These are phyloP conservation scores for Lachancea quebecensis DNA, from an alignment of 805 yeast species.

Conservation along the genomic window DNA sequence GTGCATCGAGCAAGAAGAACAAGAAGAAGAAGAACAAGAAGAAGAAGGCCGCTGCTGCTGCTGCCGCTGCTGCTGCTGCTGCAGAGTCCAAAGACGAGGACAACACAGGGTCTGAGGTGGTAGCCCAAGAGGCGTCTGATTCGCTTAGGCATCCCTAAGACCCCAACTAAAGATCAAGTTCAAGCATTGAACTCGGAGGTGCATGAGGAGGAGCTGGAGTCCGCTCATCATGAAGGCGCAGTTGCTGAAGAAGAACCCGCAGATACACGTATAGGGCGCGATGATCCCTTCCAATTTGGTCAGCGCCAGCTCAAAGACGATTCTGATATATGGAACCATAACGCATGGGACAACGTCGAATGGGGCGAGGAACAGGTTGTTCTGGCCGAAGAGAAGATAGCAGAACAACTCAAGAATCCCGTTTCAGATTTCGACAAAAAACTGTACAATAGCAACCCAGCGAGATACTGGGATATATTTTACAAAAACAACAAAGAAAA, in stretches of 20 bases:
- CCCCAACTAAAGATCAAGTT: constrained; percentile 4
- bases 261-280: constrained; percentile 64
- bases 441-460: constrained; percentile 77
- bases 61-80: constrained; percentile 9
- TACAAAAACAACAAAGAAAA: constrained; percentile 86
- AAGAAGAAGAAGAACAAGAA: constrained; percentile 28
- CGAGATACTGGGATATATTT: constrained; percentile 90
- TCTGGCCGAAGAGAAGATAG: constrained; percentile 68
- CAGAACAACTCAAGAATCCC: constrained; percentile 70
- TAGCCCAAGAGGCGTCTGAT: constrained; percentile 10
- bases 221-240: constrained; percentile 2
- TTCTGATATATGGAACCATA: constrained; percentile 82
- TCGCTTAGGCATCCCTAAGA: constrained; percentile 28
- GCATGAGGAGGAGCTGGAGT: constrained; percentile 2
- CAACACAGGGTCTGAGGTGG: neutral
- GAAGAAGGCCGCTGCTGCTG: constrained; percentile 9
- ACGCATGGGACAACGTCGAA: constrained; percentile 94
- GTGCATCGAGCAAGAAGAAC: constrained; percentile 24
- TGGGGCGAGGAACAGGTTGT: constrained; percentile 88
- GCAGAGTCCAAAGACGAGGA: constrained; percentile 11
- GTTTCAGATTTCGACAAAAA: constrained; percentile 83
- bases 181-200: constrained; percentile 2
- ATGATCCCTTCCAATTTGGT: constrained; percentile 87
- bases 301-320: constrained; percentile 67
- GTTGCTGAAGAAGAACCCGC: constrained; percentile 7